These are phyloP conservation scores for Aspergillus wentii DNA, from an alignment of 495 filamentous ascomycete species.

Conservation along the genomic window DNA sequence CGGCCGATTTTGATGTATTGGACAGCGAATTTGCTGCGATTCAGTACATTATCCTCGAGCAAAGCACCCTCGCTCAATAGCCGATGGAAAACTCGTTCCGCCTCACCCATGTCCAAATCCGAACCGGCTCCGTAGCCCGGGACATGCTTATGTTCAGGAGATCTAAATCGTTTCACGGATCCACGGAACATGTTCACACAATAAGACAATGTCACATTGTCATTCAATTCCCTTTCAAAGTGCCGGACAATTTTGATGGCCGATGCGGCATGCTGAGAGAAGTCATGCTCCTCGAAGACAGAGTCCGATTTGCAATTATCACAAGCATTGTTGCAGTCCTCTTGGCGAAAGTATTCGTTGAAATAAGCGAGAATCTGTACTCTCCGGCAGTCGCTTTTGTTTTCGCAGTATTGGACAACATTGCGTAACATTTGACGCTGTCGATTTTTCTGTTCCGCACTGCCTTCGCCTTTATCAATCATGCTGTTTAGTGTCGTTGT, in stretches of 20 bases:
- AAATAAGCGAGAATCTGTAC: slow-evolving; percentile 91
- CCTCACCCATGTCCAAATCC: slow-evolving; percentile 51
- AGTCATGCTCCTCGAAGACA: slow-evolving; percentile 66
- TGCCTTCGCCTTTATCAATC: slow-evolving; percentile 75
- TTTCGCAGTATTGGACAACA: slow-evolving; percentile 84
- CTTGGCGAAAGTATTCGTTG: slow-evolving; percentile 69
- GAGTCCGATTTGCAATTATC: slow-evolving; percentile 78
- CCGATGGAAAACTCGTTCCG: slow-evolving; percentile 61
- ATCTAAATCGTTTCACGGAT: slow-evolving; percentile 44
- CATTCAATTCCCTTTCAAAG: slow-evolving; percentile 39
- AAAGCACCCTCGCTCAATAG: slow-evolving; percentile 60
- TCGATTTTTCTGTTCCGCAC: slow-evolving; percentile 69
- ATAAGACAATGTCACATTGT: slow-evolving; percentile 48
- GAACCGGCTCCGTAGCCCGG: slow-evolving; percentile 51
- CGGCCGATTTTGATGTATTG: slow-evolving; percentile 56
- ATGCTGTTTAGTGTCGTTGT: slow-evolving; percentile 58
- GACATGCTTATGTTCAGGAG: slow-evolving; percentile 38
- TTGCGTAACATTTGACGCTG: slow-evolving; percentile 79
- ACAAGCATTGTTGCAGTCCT: slow-evolving; percentile 68
- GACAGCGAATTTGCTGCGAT: slow-evolving; percentile 52
- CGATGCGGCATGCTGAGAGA: slow-evolving; percentile 64
- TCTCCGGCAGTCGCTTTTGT: slow-evolving; percentile 76
- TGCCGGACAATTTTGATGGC: slow-evolving; percentile 62
- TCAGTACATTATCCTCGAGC: slow-evolving; percentile 53
- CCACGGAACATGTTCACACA: slow-evolving; percentile 60